phyloP scores from a whole-genome alignment of 208 protist genomes.

The Giardia duodenalis region DNA sequence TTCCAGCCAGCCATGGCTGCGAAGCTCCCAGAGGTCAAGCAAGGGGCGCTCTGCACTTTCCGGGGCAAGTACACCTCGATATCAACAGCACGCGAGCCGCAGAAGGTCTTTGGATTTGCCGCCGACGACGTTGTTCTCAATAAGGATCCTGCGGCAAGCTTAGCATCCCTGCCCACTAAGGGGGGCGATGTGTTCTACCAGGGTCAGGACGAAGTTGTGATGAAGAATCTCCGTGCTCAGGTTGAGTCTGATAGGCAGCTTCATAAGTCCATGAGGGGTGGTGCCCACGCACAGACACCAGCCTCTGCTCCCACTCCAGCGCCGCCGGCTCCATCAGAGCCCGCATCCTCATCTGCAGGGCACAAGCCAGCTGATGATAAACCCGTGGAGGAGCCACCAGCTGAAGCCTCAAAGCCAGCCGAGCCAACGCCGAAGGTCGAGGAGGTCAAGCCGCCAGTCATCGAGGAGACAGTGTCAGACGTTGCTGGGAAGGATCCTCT shows the following conservation, averaged over 20 bases:
- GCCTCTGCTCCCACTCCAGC: background rate
- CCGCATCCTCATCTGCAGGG: background rate
- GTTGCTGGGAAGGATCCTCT: background rate
- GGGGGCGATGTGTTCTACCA: background rate
- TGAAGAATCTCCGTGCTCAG: background rate
- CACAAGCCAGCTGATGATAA: background rate
- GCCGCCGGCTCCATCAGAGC: no score
- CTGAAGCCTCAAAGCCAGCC: no score
- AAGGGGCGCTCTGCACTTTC: background rate
- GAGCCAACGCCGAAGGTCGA: no score
- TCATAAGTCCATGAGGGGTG: background rate
- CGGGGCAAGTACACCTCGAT: background rate
- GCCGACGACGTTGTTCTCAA: background rate
- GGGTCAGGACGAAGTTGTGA: background rate
- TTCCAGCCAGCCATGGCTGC: background rate
- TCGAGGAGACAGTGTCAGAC: background rate
- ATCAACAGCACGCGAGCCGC: background rate
- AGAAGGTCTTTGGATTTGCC: background rate
- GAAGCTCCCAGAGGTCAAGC: background rate
- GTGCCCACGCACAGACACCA: background rate
- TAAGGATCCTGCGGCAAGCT: background rate
- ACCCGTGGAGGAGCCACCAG: background rate
- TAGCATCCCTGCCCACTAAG: background rate
- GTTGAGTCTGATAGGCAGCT: background rate
- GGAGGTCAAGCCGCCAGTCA: background rate